A percentile compares a stretch with the other conserved stretches of the same genome.
Evolutionary conservation across 352 stramenopile species (phyloP).

Genomic region (Plasmopara muralis): DNA sequence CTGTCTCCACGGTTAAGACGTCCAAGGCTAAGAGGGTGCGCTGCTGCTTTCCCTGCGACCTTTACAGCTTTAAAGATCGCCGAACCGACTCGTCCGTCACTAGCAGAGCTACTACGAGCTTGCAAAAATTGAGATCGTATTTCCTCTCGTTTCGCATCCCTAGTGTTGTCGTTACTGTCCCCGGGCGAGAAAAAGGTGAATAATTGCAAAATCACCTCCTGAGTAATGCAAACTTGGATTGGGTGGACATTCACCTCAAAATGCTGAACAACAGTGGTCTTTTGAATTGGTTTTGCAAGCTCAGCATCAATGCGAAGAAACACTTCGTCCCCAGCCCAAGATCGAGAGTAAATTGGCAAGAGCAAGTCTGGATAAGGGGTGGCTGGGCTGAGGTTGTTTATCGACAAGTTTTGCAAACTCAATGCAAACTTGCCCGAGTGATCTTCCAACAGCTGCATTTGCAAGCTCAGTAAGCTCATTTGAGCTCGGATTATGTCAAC

Average conservation of each 20-base stretch:
- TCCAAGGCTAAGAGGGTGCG: slow-evolving; percentile 42
- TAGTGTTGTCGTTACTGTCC: slow-evolving; percentile 15
- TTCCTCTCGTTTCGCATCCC: slow-evolving; percentile 52
- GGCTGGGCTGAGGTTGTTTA: slow-evolving; percentile 56
- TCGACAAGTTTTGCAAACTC: slow-evolving; percentile 50
- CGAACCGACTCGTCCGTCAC: slow-evolving; percentile 37
- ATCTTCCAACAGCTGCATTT: slow-evolving; percentile 66
- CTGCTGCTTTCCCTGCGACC: slow-evolving; percentile 53
- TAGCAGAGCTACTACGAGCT: slow-evolving; percentile 14
- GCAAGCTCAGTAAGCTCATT: slow-evolving; percentile 41
- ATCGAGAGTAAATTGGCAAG: slow-evolving; percentile 28
- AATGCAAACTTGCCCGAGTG: slow-evolving; percentile 57
- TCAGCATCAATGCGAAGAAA: slow-evolving; percentile 74
- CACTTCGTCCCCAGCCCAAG: slow-evolving; percentile 54
- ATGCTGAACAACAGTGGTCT: slow-evolving; percentile 64
- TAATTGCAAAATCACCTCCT: slow-evolving; percentile 70
- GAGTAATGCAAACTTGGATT: slow-evolving; percentile 78
- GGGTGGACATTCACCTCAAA: slow-evolving; percentile 83
- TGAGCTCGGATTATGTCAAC: slow-evolving; percentile 53
- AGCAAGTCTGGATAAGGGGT: slow-evolving; percentile 73
- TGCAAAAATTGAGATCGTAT: slow-evolving; percentile 62
- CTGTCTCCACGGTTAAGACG: slow-evolving; percentile 15
- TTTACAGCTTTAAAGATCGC: slow-evolving; percentile 54
- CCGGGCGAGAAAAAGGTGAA: slow-evolving; percentile 47
- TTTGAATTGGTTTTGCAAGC: slow-evolving; percentile 49